Conservation (phyloP, 2,329 filamentous ascomycete species). For the Cladobotryum mycophilum region DNA sequence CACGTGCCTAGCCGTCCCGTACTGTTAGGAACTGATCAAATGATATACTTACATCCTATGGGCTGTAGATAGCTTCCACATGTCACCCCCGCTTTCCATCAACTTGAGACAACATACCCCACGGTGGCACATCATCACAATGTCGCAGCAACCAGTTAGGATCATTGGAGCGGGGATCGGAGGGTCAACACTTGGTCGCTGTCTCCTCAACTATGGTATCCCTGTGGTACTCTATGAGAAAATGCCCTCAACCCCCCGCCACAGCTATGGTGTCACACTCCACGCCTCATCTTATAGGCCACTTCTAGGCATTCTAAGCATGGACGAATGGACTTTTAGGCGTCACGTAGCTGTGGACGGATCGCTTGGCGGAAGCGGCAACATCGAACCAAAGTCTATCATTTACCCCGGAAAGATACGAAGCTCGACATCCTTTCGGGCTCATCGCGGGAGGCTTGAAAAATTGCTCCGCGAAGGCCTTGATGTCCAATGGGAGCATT, state of each 20-base stretch:
- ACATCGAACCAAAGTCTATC: slow-evolving; percentile 3
- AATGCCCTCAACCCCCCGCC: slow-evolving; percentile 4
- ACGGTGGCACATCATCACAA: neutral
- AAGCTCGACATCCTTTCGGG: slow-evolving; percentile 4
- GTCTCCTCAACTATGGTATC: slow-evolving; percentile 6
- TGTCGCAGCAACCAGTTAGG: slow-evolving; percentile 7
- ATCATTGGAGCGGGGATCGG: slow-evolving; percentile 9
- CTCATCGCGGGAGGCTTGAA: slow-evolving; percentile 5
- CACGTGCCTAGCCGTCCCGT: too few species aligned
- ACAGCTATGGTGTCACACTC: slow-evolving; percentile 6
- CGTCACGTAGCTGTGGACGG: slow-evolving; percentile 6
- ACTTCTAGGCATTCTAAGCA: slow-evolving; percentile 1
- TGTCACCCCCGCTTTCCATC: too few species aligned
- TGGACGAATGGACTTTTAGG: slow-evolving; percentile 7
- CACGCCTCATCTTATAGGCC: slow-evolving; percentile 8
- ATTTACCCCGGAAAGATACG: neutral
- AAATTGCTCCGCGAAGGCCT: slow-evolving; percentile 9
- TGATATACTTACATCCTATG: too few species aligned
- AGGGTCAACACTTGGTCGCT: slow-evolving; percentile 8
- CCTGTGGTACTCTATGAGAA: slow-evolving; percentile 7
- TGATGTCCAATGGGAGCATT: slow-evolving; percentile 6
- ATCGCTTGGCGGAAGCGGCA: neutral
- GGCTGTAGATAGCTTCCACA: too few species aligned
- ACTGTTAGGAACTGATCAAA: too few species aligned
- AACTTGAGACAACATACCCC: neutral